Evolutionary conservation across 2,329 filamentous ascomycete species (phyloP), one percentile per base, ranked within the genome.

Genomic region (Pseudogymnoascus sp.): DNA sequence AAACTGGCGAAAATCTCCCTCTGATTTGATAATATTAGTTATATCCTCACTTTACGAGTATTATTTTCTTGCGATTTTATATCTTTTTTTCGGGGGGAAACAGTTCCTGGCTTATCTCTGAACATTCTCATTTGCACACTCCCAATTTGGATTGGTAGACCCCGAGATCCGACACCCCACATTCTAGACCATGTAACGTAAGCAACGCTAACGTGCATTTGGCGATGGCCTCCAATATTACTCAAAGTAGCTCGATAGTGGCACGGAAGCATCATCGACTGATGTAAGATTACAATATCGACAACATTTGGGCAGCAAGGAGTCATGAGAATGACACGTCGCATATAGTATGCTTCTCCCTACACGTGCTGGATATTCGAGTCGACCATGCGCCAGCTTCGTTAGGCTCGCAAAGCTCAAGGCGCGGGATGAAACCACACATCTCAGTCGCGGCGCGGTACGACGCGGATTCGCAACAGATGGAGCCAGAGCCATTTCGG

Each of bases 391-490:
- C 62, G 75, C 78, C 67, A 76, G 76, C 75, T 81, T 83, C 73
- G 74, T 81, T 68, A 80, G 79, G 66, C 76, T 83, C 65, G 82
- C 77, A 73, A 82, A 74, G 69, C 78, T 79, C 68, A 77, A 78
- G 62, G 76, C 79, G 62, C 77, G 76, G 67, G 66, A 38, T 71
- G 66, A 68, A 68, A 67, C 44, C 68, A 68, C 57, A 60, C 57
- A 47, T 50, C 42, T 35, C 53, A 53, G 63, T 61, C 67, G 65
- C 75, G 76, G 69, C 38, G 60, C 62, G 31, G 69, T 74, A 65
- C 78, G 81, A 75, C 82, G 79, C 75, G 77, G 81, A 68, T 76
- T 77, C 53, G 65, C 70, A 44, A 72, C 69, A 9, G 66, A 69
- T 57, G 53, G 62, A 17, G 62, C 26, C 21, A 63, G 62, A 17